Evolutionary conservation across 495 filamentous ascomycete species (phyloP), one percentile per base, ranked within the genome.

Genomic region (Lindgomyces ingoldianus): DNA sequence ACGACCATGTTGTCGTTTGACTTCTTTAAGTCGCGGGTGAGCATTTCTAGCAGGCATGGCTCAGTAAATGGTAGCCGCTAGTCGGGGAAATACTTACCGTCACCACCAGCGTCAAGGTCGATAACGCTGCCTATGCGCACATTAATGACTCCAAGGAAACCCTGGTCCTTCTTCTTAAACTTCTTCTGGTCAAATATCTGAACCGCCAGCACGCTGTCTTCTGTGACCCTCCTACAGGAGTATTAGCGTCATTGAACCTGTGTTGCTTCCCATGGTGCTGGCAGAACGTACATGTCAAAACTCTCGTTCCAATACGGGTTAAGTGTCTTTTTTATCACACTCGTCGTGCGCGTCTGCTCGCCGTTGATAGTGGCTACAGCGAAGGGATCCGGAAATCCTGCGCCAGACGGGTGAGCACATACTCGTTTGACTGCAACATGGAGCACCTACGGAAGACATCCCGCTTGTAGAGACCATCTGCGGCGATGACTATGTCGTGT

Each of bases 111-210:
- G 57, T 88, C 86, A 62, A 98, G 76, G 74, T 97, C 94, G 53
- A 98, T 90, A 39, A 93, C 89, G 81, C 91, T 89, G 60, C 94
- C 95, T 57, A 98, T 88, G 54, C 91, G 89, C 60, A 98, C 88
- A 74, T 98, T 98, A 68, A 98, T 96, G 39, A 98, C 94, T 39
- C 94, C 94, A 21, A 98, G 84, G 70, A 98, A 98, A 1, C 94
- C 94, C 74, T 98, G 94, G 71, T 98, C 94, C 90, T 98, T 98
- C 84, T 98, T 98, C 81, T 98, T 98, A 81, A 98, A 98, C 76
- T 98, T 98, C 81, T 97, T 98, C 76, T 98, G 94, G 74, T 98
- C 94, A 72, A 98, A 98, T 48, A 98, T 96, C 74, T 98, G 94
- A 44, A 98, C 91, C 19, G 93, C 93, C 21, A 98, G 84, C 68